Conservation (phyloP, 1,139 yeast species). For the Yueomyces sp. region DNA sequence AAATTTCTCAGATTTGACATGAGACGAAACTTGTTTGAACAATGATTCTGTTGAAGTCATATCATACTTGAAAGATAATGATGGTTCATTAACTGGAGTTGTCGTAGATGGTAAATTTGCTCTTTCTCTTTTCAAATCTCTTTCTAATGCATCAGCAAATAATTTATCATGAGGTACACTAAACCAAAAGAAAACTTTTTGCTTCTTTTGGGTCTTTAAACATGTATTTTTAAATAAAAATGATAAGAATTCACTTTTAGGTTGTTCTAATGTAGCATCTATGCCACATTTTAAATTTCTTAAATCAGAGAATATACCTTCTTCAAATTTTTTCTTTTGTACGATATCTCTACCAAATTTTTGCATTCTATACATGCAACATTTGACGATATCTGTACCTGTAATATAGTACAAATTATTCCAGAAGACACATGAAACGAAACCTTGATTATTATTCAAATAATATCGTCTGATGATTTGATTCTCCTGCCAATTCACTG, state of each 20-base stretch:
- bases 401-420: slow-evolving; percentile 81
- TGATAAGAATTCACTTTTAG: slow-evolving; percentile 75
- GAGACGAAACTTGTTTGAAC: slow-evolving; percentile 15
- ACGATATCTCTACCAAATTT: slow-evolving; percentile 78
- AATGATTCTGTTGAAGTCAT: slow-evolving; percentile 11
- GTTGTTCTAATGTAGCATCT: slow-evolving; percentile 81
- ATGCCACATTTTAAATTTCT: slow-evolving; percentile 77
- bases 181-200: slow-evolving; percentile 94
- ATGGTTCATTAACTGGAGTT: slow-evolving; percentile 45
- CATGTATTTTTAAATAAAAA: slow-evolving; percentile 80
- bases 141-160: slow-evolving; percentile 86
- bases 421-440: slow-evolving; percentile 88
- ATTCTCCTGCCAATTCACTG: slow-evolving; percentile 86
- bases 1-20: not conserved
- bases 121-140: slow-evolving; percentile 77
- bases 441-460: slow-evolving; percentile 79
- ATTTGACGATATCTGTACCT: slow-evolving; percentile 91
- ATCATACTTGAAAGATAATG: slow-evolving; percentile 45
- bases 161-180: slow-evolving; percentile 89
- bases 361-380: slow-evolving; percentile 78
- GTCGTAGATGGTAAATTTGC: slow-evolving; percentile 49
- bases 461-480: slow-evolving; percentile 81
- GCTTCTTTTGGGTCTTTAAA: slow-evolving; percentile 89
- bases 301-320: slow-evolving; percentile 86
- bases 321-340: slow-evolving; percentile 91